Conservation (phyloP, 768 basidiomycete species). For the button mushroom (Agaricus bisporus) region DNA sequence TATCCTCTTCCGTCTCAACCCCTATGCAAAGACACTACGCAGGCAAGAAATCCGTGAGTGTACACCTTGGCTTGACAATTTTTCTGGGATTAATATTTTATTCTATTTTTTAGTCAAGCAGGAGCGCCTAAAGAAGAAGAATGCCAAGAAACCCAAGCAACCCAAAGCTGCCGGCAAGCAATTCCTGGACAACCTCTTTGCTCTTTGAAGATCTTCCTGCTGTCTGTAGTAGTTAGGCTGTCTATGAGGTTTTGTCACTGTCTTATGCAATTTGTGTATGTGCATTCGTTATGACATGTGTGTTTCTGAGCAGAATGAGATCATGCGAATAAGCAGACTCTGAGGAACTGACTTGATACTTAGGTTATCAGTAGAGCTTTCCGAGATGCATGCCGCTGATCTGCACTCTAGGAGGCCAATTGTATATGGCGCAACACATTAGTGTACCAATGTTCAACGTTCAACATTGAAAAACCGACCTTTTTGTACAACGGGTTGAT, state of each 20-base stretch:
- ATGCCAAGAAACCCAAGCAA: conserved; percentile 58
- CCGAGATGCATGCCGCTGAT: too few relatives aligned
- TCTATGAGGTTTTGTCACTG: conserved; percentile 7
- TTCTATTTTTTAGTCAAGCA: conserved; percentile 56
- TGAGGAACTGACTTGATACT: too few relatives aligned
- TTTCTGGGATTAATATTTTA: neutral
- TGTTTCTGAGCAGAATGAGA: neutral
- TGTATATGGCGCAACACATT: too few relatives aligned
- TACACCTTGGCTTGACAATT: neutral
- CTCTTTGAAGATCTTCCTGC: conserved; percentile 50
- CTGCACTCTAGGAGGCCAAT: too few relatives aligned
- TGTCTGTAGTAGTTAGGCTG: neutral
- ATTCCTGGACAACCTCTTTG: conserved; percentile 81
- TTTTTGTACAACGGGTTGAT: too few relatives aligned
- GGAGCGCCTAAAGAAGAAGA: conserved; percentile 64
- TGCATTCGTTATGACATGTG: conserved; percentile 2
- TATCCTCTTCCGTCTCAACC: conserved; percentile 95
- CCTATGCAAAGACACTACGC: conserved; percentile 93
- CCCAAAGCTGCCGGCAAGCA: conserved; percentile 64
- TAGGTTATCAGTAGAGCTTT: too few relatives aligned
- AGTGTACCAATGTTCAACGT: too few relatives aligned
- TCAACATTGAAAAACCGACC: too few relatives aligned
- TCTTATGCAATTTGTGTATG: neutral
- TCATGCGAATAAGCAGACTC: too few relatives aligned
- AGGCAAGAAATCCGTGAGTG: conserved; percentile 81